Conservation (phyloP, 1,139 yeast species). For the Cylindricascospora bacillispora region DNA sequence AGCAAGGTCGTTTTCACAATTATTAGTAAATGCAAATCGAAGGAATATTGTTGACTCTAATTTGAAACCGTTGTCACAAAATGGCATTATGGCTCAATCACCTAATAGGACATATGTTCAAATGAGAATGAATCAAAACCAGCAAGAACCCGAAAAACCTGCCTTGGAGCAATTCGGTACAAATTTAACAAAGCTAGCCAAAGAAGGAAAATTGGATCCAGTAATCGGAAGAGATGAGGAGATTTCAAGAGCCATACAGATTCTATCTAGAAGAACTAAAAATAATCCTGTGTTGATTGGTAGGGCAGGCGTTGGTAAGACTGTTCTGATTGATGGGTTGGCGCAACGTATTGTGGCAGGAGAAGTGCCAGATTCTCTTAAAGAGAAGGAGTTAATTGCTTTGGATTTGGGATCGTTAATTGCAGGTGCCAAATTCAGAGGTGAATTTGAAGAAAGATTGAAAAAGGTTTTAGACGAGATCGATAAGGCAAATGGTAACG, state of each 20-base stretch:
- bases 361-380: constrained; percentile 90
- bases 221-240: constrained; percentile 96
- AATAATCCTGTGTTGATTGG: constrained; percentile 92
- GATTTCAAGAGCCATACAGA: constrained; percentile 83
- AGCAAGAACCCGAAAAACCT: constrained; percentile 44
- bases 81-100: too few relatives aligned
- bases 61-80: too few relatives aligned
- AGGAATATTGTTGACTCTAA: too few relatives aligned
- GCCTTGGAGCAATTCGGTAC: constrained; percentile 83
- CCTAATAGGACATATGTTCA: constrained; percentile 17
- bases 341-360: constrained; percentile 87
- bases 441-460: constrained; percentile 88
- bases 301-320: constrained; percentile 95
- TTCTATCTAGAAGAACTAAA: constrained; percentile 81
- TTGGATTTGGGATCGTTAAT: constrained; percentile 76
- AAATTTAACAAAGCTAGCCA: constrained; percentile 75
- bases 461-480: constrained; percentile 78
- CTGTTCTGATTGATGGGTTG: constrained; percentile 90
- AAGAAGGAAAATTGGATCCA: constrained; percentile 86
- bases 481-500: constrained; percentile 65
- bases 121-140: constrained; percentile 29
- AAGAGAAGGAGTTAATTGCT: constrained; percentile 68
- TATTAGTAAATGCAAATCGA: too few relatives aligned
- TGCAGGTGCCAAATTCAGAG: constrained; percentile 89
- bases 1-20: too few relatives aligned